Base-by-base conservation (phyloP, 176 grass and related monocot species). In the Phoenix dactylifera region DNA sequence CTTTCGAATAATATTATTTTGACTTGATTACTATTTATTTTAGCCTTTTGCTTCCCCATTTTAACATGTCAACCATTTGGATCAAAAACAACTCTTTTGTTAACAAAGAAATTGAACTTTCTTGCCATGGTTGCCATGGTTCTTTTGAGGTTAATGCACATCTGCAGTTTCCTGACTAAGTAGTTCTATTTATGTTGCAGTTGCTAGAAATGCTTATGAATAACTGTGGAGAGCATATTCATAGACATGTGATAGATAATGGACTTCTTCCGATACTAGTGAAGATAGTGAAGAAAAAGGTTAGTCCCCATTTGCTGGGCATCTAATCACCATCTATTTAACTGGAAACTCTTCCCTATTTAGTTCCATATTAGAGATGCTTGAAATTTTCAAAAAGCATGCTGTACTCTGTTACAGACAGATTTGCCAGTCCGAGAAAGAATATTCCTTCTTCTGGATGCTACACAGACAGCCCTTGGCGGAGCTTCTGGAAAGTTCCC, bases 281-380 rank as follows among this genome's bases (percentile, higher is more conserved):
- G 49, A 98, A 92, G 73, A 92, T 98, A 54, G 93, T 98, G 74
- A 98, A 98, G 84, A 92, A 92, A 89, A 98, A 98, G 93, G 93
- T 98, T 23, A 64, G 23, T 35, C 72, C 14, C 57, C 16, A 26
- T 53, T 62, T 22, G 48, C 44, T 62, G 16, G 9, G 14, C 26
- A n/a, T 66, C 50, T 55, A 25, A 17, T 9, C 52, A 63, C 35
- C 35, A 44, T 44, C 35, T 44, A 44, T 44, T 44, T 44, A 44
- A 44, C 9, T 44, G 35, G 35, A 44, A 44, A 44, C 35, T 44
- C 1, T 44, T 44, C 35, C 10, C 2, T 44, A 44, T 44, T 44
- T 3, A 44, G 10, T 44, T 44, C 35, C 35, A 44, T 44, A 12
- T 44, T 44, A 44, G 35, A 44, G 2, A 6, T 72, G 32, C 17